phyloP scores from a whole-genome alignment of 768 basidiomycete genomes.

The Lactarius tabidus region DNA sequence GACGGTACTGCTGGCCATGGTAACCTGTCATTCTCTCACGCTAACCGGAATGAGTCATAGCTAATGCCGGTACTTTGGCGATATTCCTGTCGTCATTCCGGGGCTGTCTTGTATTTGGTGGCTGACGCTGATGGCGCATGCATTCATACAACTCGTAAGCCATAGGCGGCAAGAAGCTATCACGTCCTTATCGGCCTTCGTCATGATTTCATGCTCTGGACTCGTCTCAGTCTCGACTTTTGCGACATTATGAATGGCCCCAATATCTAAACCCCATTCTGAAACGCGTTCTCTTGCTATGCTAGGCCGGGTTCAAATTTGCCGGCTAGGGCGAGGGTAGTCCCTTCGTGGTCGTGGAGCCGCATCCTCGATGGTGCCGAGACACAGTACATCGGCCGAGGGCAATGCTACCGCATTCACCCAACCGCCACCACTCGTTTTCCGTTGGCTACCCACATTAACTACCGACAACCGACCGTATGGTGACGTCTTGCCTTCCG shows the following conservation, averaged over 20 bases:
- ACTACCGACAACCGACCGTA: too few relatives aligned
- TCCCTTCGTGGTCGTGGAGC: background rate
- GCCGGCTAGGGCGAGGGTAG: background rate
- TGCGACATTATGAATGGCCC: background rate
- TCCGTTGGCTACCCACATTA: too few relatives aligned
- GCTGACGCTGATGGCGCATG: slow-evolving; percentile 13
- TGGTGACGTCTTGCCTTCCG: background rate
- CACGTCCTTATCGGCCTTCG: slow-evolving; percentile 7
- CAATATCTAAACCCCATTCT: slow-evolving; percentile 12
- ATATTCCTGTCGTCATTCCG: slow-evolving; percentile 16
- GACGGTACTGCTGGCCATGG: background rate
- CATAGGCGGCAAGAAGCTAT: background rate
- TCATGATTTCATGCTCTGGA: slow-evolving; percentile 7
- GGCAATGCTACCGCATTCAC: background rate
- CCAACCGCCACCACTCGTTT: too few relatives aligned
- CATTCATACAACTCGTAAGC: background rate
- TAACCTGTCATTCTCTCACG: background rate
- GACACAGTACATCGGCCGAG: background rate
- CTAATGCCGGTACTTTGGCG: slow-evolving; percentile 11
- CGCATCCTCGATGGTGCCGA: background rate
- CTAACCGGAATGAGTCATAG: slow-evolving; percentile 6
- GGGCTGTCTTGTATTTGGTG: slow-evolving; percentile 1
- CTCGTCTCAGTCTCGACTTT: slow-evolving; percentile 13
- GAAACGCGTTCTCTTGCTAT: background rate
- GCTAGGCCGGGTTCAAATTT: background rate